Evolutionary conservation across 2,329 filamentous ascomycete genomes (phyloP).

Genomic region (Fusarium hostae): DNA sequence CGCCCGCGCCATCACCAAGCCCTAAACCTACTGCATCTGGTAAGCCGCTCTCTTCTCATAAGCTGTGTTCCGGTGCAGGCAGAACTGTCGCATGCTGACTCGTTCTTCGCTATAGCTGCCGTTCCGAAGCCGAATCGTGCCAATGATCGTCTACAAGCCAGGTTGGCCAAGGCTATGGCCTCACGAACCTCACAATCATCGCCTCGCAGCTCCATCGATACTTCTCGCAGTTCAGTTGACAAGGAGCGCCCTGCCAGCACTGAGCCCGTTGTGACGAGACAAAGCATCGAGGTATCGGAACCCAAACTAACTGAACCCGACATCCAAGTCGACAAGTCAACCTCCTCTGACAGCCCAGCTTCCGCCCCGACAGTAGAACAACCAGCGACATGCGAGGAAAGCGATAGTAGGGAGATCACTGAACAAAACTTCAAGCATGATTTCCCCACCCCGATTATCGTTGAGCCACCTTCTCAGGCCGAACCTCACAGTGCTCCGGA

Average conservation of each 20-base stretch:
- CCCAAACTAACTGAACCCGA: constrained; percentile 23
- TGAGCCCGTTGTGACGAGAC: constrained; percentile 26
- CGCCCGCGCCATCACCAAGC: constrained; percentile 47
- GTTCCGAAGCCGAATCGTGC: constrained; percentile 73
- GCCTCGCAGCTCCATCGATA: constrained; percentile 53
- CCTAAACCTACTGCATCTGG: constrained; percentile 31
- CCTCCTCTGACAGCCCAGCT: background rate
- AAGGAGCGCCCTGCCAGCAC: constrained; percentile 34
- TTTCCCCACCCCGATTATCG: constrained; percentile 7
- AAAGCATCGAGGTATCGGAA: constrained; percentile 22
- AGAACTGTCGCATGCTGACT: constrained; percentile 8
- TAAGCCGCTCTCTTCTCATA: background rate
- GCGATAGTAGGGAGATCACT: background rate
- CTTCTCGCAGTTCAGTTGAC: constrained; percentile 47
- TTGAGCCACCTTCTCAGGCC: constrained; percentile 10
- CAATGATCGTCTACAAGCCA: constrained; percentile 88
- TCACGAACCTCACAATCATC: constrained; percentile 65
- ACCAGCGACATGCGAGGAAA: background rate
- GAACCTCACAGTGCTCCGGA: background rate
- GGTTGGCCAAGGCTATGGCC: constrained; percentile 87
- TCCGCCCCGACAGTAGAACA: background rate
- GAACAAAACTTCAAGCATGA: background rate
- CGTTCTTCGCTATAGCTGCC: constrained; percentile 50
- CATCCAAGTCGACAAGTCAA: constrained; percentile 1
- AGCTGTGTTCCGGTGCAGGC: background rate